phyloP scores from a whole-genome alignment of 2,329 filamentous ascomycete genomes.

The Didymella arachidicola region DNA sequence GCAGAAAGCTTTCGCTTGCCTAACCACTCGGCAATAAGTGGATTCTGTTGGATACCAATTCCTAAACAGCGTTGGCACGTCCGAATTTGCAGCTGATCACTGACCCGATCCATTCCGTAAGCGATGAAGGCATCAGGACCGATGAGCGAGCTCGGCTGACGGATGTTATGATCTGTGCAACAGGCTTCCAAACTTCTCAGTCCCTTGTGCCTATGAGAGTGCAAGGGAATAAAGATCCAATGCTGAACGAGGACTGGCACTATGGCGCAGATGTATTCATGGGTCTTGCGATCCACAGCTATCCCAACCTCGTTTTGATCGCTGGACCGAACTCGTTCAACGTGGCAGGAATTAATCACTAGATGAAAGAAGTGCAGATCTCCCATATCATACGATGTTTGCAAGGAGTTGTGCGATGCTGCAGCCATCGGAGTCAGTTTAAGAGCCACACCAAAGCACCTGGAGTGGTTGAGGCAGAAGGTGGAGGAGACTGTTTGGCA shows the following conservation, averaged over 20 bases:
- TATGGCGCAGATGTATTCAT: slow-evolving; percentile 6
- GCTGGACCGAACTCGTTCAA: slow-evolving; percentile 10
- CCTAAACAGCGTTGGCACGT: background rate
- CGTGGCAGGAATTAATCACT: slow-evolving; percentile 4
- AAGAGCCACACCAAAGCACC: background rate
- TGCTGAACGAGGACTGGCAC: background rate
- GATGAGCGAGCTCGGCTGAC: too few species aligned
- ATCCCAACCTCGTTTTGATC: slow-evolving; percentile 3
- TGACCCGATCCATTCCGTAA: background rate
- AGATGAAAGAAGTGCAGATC: slow-evolving; percentile 8
- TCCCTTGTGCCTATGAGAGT: slow-evolving; percentile 1
- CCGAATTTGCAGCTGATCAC: background rate
- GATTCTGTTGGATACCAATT: background rate
- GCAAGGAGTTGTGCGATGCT: background rate
- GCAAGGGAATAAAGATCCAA: background rate
- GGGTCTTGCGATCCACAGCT: slow-evolving; percentile 1
- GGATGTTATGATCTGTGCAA: slow-evolving; percentile 6
- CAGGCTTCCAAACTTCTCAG: background rate
- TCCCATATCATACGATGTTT: slow-evolving; percentile 3
- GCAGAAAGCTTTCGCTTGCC: background rate
- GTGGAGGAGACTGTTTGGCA: background rate
- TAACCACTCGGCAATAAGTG: background rate
- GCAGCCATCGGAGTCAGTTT: background rate
- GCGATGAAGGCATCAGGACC: background rate
- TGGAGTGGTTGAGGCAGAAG: slow-evolving; percentile 1